Conservation (phyloP, 306 rosid genomes). For the Cucumis cinereus region DNA sequence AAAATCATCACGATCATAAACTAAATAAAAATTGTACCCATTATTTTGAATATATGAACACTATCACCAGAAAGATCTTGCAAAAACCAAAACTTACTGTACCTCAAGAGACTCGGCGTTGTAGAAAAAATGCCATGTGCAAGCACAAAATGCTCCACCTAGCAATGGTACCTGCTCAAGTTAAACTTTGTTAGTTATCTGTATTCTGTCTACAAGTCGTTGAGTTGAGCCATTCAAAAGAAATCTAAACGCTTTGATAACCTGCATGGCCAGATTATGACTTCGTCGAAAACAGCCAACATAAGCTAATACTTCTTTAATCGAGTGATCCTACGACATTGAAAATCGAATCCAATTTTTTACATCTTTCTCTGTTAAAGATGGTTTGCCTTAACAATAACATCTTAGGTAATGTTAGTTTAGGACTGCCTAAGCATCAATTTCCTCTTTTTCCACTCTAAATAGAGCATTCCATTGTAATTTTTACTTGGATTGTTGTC, state of each 20-base stretch:
- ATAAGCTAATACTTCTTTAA: not conserved
- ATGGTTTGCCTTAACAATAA: not conserved
- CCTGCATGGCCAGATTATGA: not conserved
- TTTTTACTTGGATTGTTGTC: not conserved
- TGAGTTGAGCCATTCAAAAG: not conserved
- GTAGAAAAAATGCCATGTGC: conserved; percentile 98
- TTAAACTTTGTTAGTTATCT: not conserved
- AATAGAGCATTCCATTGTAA: not conserved
- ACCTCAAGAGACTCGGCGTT: conserved; percentile 86
- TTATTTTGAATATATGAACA: not conserved
- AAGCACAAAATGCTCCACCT: conserved; percentile 91
- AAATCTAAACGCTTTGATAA: not conserved
- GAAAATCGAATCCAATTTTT: not conserved
- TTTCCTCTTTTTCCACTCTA: not conserved
- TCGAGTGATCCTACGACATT: not conserved
- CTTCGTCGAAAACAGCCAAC: not conserved
- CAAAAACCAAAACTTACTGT: not conserved
- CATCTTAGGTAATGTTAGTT: not conserved
- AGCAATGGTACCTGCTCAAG: conserved; percentile 62
- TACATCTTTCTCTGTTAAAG: not conserved
- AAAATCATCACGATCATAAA: not conserved
- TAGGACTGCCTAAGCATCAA: not conserved
- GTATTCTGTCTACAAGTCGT: not conserved
- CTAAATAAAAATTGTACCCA: not conserved
- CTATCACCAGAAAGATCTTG: not conserved